Evolutionary conservation across 176 grass and related monocot genomes (phyloP), one percentile per base, ranked within the genome.

Genomic region (Bromus sterilis): DNA sequence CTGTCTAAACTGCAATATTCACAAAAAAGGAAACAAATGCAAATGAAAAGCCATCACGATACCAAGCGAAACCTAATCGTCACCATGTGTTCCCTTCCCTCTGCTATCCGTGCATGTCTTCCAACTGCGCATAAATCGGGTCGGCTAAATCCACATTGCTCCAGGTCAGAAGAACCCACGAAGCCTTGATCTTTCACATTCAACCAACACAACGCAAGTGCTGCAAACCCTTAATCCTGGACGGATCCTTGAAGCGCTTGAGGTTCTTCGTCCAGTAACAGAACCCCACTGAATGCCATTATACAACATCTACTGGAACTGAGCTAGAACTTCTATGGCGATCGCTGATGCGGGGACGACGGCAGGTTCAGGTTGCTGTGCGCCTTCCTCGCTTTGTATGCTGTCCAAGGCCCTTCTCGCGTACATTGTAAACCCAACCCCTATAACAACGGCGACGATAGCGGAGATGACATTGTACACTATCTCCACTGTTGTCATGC

Each of bases 401-500:
- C 83, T 40, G 72, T 82, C 77, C 60, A 99, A 37, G 34, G 91
- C 89, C 78, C 84, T 87, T 92, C 65, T 95, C 14, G 96, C 91
- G 68, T 95, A 93, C 33, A 95, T 51, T 7, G 91, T 91, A 68
- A 99, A 95, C 30, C 79, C 91, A 76, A 93, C 56, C 64, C 80
- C 87, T 62, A 99, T 76, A 28, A 80, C 21, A 71, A 91, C 14
- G 5, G 93, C 80, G 1, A 95, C 72, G 40, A 80, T 15, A 23
- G 88, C 78, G 55, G 93, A 99, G 40, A 99, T 20, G 20, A 87
- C 60, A 64, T 99, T 95, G 86, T 95, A 99, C 10, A 71, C 82
- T 82, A 93, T 99, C 90, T 99, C 91, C 66, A 95, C 58, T 4
- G 91, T 84, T 70, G 91, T 90, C 96, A 95, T 85, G 18, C 82